Percentiles rank a stretch among this genome's conserved stretches.
phyloP scores from a whole-genome alignment of 371 early-diverging fungal genomes.

The Mortierella sp. region DNA sequence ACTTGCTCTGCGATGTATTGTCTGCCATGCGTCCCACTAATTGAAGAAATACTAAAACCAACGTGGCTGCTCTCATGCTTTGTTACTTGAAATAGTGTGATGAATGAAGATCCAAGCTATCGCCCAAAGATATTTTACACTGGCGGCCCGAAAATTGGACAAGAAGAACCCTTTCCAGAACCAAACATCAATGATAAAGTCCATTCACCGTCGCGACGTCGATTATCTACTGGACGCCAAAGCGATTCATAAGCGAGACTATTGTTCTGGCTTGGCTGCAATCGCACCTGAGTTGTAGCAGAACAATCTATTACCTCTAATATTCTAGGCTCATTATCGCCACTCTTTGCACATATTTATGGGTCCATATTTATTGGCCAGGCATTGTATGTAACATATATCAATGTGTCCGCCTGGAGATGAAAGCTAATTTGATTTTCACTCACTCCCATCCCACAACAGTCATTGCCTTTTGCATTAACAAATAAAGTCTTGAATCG shows the following conservation, averaged over 20 bases:
- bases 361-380: background rate
- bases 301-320: no score
- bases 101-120: conserved; percentile 80
- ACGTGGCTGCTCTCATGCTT: background rate
- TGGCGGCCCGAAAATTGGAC: conserved; percentile 68
- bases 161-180: conserved; percentile 73
- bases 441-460: no score
- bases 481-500: conserved; percentile 6
- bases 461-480: background rate
- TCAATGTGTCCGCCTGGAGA: background rate
- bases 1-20: background rate
- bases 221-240: background rate
- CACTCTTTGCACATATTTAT: background rate
- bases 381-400: background rate
- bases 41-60: no score
- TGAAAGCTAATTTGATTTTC: no score
- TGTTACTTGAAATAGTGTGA: conserved; percentile 61
- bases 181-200: conserved; percentile 36
- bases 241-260: background rate
- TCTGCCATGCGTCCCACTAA: no score
- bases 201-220: conserved; percentile 6
- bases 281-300: background rate
- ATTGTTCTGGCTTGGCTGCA: no score
- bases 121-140: conserved; percentile 84
- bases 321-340: background rate